Evolutionary conservation across 768 basidiomycete genomes (phyloP), one percentile per base, ranked within the genome.

Genomic region (Panaeolus cyanescens): DNA sequence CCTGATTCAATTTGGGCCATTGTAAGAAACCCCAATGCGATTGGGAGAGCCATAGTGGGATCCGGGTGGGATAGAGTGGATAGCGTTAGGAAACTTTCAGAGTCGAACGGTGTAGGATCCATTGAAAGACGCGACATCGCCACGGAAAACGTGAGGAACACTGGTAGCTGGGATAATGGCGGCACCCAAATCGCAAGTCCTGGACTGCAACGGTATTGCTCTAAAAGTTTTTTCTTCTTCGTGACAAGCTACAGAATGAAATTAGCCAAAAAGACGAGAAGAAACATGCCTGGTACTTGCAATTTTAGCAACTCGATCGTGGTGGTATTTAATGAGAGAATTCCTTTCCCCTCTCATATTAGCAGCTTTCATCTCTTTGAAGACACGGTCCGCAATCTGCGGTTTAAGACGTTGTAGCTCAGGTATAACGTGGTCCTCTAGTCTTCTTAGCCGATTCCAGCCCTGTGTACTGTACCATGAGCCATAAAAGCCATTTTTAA

Each of bases 1-100:
- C 86, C 83, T 7, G 89, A 86, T 68, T 94, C 92, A 10, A 92
- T 88, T 64, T 92, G 93, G 2, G 88, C 89, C 78, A 93, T 79
- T 9, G 90, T 91, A 37, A 92, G 70, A 50, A 93, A 71, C 6
- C 92, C 92, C 20, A 93, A 78, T 2, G 83, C 74, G 55, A 93
- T 85, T 2, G 92, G 92, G 1, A 93, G 71, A 12, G 83, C 75
- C 67, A 83, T 82, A 0, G 91, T 91, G 30, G 89, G 82, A 70
- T 94, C 92, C 9, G 88, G 79, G 69, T 89, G 87, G 10, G 85
- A 77, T 54, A 93, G 76, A 3, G 88, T 86, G 5, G 89, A 83
- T 34, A 94, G 80, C 0, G 90, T 89, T 34, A 92, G 70, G 74
- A 93, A 91, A 6, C 89, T 83, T 71, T 94, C 92, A 1, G 88